phyloP scores from a whole-genome alignment of 352 stramenopile genomes.

The Phytophthora uliginosa region DNA sequence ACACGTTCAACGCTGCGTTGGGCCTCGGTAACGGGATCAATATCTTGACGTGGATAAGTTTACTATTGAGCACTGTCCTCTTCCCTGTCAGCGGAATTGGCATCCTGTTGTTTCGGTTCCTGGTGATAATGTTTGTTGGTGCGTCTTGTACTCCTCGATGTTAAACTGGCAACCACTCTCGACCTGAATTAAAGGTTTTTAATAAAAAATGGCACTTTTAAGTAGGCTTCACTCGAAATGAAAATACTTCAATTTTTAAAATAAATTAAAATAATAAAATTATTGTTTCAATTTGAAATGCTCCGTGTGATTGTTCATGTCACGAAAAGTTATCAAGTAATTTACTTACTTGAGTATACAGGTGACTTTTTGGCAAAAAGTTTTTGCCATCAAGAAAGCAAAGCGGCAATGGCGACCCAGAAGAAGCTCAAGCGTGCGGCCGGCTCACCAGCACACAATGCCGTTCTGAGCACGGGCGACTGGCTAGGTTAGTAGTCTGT shows the following conservation, averaged over 20 bases:
- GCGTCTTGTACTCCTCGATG: slow-evolving; percentile 1
- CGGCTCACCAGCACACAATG: background rate
- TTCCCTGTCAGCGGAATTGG: background rate
- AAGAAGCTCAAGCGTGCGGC: background rate
- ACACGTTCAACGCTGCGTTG: slow-evolving; percentile 5
- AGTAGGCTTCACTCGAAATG: too few relatives aligned
- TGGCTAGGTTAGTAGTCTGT: slow-evolving; percentile 10
- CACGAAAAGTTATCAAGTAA: too few relatives aligned
- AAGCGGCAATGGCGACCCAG: slow-evolving; percentile 1
- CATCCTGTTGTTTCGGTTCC: background rate
- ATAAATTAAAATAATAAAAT: too few relatives aligned
- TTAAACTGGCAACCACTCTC: background rate
- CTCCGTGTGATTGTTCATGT: too few relatives aligned
- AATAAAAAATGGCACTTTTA: too few relatives aligned
- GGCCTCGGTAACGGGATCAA: background rate
- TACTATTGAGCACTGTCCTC: background rate
- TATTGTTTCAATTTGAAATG: too few relatives aligned
- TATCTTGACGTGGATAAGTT: background rate
- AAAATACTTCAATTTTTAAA: too few relatives aligned
- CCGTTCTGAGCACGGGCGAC: slow-evolving; percentile 6
- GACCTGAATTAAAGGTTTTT: too few relatives aligned
- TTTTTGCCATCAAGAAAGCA: too few relatives aligned
- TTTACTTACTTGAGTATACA: too few relatives aligned
- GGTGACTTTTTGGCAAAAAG: too few relatives aligned
- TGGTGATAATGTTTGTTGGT: background rate